phyloP scores from a whole-genome alignment of 495 filamentous ascomycete species.

The Xylaria flabelliformis region DNA sequence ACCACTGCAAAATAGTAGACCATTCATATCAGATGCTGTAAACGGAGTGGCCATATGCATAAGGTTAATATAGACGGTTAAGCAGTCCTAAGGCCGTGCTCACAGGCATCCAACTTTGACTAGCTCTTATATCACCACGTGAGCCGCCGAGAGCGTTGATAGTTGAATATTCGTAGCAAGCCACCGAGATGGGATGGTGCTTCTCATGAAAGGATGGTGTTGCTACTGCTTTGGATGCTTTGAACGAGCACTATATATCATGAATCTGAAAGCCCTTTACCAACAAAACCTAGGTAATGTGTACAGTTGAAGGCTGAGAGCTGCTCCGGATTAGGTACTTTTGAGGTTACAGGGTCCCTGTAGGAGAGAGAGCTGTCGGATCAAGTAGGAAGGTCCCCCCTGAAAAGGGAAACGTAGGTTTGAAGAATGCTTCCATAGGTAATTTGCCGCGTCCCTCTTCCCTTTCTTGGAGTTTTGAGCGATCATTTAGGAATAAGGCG shows the following conservation, averaged over 20 bases:
- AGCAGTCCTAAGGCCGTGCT: neutral
- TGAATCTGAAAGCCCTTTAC: neutral
- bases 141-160: neutral
- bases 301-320: neutral
- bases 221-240: neutral
- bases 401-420: neutral
- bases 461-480: neutral
- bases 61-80: neutral
- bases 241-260: neutral
- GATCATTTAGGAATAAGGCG: neutral
- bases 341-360: neutral
- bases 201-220: neutral
- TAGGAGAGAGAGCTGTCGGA: neutral
- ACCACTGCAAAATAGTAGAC: neutral
- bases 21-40: neutral
- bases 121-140: neutral
- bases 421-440: no score
- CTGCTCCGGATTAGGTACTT: neutral
- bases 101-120: no score
- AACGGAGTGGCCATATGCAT: neutral
- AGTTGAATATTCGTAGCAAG: neutral
- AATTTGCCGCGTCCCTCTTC: neutral
- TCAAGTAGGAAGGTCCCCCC: neutral
- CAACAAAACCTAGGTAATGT: neutral
- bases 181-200: neutral